A percentile compares a stretch with the other conserved stretches of the same genome.
phyloP scores from a whole-genome alignment of 345 rosid species.

The Populus ilicifolia region DNA sequence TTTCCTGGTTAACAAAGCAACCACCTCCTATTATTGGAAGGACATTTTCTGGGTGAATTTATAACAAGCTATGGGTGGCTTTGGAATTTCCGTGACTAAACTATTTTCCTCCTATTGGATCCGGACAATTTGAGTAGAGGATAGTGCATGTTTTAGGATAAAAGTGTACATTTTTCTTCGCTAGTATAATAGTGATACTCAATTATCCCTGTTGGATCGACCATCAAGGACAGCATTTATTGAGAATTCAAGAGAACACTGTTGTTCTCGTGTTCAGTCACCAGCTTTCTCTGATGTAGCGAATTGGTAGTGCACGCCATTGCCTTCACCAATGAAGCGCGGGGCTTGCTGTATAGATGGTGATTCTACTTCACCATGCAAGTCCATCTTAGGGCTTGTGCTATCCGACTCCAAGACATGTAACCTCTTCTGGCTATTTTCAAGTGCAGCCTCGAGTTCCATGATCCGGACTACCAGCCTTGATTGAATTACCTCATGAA shows the following conservation, averaged over 20 bases:
- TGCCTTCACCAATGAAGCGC: too few relatives aligned
- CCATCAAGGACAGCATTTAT: too few relatives aligned
- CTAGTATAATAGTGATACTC: too few relatives aligned
- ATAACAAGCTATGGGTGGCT: neutral
- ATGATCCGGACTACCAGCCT: slow-evolving; percentile 26
- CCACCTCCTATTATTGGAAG: neutral
- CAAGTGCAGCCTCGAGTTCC: slow-evolving; percentile 35
- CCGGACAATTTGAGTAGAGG: neutral
- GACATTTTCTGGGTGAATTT: neutral
- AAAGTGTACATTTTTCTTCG: too few relatives aligned
- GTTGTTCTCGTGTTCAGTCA: too few relatives aligned
- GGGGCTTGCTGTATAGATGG: too few relatives aligned
- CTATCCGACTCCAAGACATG: slow-evolving; percentile 9
- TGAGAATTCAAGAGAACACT: too few relatives aligned
- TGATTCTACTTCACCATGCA: neutral
- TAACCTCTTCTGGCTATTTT: slow-evolving; percentile 24
- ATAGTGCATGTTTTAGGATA: too few relatives aligned
- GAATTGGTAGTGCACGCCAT: too few relatives aligned
- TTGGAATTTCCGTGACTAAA: neutral
- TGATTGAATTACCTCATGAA: slow-evolving; percentile 33
- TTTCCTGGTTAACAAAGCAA: neutral
- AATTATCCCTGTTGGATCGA: too few relatives aligned
- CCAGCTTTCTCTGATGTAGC: too few relatives aligned
- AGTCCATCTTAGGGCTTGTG: neutral
- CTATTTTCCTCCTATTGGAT: neutral